Conservation (phyloP, 116 monocot genomes). For the Dioscorea cayenensis region DNA sequence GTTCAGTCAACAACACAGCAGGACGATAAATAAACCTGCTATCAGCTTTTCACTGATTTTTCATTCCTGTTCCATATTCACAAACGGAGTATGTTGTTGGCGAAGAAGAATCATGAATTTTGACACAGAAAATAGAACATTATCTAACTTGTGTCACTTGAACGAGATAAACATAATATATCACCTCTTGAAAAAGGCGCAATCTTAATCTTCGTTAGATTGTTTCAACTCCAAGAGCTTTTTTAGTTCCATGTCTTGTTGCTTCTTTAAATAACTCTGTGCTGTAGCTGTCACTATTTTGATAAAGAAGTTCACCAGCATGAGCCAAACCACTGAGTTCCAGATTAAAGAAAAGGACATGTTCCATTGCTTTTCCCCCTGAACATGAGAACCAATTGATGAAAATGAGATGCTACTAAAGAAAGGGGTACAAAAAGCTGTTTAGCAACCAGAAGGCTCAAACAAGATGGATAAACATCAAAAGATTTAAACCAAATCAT, state of each 20-base stretch:
- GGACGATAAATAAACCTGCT: too few species aligned
- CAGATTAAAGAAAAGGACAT: constrained; percentile 69
- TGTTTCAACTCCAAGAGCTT: not conserved
- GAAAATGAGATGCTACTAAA: not conserved
- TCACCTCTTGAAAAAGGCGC: too few species aligned
- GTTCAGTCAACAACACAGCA: too few species aligned
- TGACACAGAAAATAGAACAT: too few species aligned
- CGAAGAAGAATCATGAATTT: too few species aligned
- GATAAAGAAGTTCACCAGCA: constrained; percentile 71
- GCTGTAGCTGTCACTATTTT: constrained; percentile 85
- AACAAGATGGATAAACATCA: not conserved
- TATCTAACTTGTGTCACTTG: too few species aligned
- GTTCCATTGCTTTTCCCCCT: constrained; percentile 68
- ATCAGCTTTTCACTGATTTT: too few species aligned
- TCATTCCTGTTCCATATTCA: too few species aligned
- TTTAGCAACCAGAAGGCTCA: not conserved
- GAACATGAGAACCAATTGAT: not conserved
- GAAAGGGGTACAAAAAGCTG: not conserved
- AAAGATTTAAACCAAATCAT: not conserved
- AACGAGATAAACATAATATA: too few species aligned
- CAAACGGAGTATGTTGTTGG: too few species aligned
- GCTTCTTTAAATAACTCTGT: constrained; percentile 51
- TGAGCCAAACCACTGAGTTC: constrained; percentile 79
- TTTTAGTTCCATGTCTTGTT: constrained; percentile 56
- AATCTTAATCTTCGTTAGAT: not conserved